A percentile compares a stretch with the other conserved stretches of the same genome.
Conservation (phyloP, 2,329 filamentous ascomycete genomes). For the Rasamsonia emersonii region DNA sequence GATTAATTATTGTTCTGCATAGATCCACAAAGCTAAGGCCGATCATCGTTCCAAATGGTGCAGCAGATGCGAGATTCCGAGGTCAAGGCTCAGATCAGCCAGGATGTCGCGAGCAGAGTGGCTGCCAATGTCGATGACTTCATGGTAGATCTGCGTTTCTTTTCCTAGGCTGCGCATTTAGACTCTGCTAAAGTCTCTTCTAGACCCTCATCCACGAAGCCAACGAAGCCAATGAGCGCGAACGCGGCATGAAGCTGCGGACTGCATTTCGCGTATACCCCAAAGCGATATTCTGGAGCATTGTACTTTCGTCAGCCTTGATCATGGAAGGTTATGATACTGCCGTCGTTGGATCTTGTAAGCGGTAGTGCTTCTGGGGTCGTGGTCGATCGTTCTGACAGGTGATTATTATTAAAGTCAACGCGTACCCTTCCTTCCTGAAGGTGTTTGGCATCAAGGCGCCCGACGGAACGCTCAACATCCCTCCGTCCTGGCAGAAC, state of each 20-base stretch:
- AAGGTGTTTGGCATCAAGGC: conserved; percentile 6
- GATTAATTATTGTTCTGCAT: no score
- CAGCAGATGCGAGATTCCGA: no score
- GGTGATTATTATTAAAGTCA: no score
- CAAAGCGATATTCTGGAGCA: conserved; percentile 1
- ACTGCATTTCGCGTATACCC: background rate
- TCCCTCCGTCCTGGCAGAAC: conserved; percentile 27
- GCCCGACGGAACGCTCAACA: conserved; percentile 15
- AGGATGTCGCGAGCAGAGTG: background rate
- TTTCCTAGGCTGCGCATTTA: background rate
- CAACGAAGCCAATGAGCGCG: conserved; percentile 2
- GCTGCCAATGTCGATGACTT: conserved; percentile 1
- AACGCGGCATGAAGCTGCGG: conserved; percentile 1
- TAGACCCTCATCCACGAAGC: conserved; percentile 1
- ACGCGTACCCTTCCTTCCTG: conserved; percentile 22
- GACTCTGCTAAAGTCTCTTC: background rate
- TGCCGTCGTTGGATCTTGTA: conserved; percentile 21
- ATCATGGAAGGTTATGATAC: conserved; percentile 37
- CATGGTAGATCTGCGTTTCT: background rate
- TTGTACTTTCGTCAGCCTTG: conserved; percentile 20
- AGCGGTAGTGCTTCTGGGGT: background rate
- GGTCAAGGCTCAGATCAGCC: background rate
- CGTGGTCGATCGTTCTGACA: no score
- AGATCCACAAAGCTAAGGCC: no score
- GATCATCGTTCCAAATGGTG: no score